Base-by-base conservation (phyloP, 2,329 filamentous ascomycete species). In the Fusarium heterosporum region DNA sequence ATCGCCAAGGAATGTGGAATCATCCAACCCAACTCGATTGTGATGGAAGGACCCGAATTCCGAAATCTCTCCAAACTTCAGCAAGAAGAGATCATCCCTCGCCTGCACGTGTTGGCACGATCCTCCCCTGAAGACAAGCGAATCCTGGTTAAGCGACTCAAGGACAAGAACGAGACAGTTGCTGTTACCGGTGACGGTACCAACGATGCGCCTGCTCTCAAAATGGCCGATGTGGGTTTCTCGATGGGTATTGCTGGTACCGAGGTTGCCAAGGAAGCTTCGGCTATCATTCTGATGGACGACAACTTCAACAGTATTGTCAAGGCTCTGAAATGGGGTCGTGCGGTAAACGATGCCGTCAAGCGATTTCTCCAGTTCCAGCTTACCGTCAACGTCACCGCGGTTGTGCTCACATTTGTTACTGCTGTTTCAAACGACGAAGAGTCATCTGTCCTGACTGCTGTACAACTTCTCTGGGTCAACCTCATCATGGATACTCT, bases 401-500 rank as follows among this genome's bases (percentile, higher is more conserved):
- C 94, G 36, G 93, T 97, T 43, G 78, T 91, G 17, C 84, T 97
- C 54, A 96, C 94, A 1, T 97, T 97, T 73, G 89, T 97, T 60
- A 93, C 93, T 13, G 91, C 93, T 30, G 91, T 97, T 11, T 88
- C 90, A 29, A 93, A 85, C 76, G 75, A 76, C 1, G 79, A 88
- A 3, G 90, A 95, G 76, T 77, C 82, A 47, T 93, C 93, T 46
- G 93, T 97, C 26, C 81, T 97, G 55, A 96, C 88, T 3, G 93
- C 93, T 12, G 93, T 97, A 26, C 94, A 97, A 79, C 86, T 97
- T 71, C 88, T 97, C 29, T 97, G 94, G 94, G 93, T 97, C 73
- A 97, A 97, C 74, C 83, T 97, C 72, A 97, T 97, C 80, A 97
- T 97, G 94, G 94, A 97, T 73, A 97, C 94, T 0, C 93, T 97